Evolutionary conservation across 2,329 filamentous ascomycete genomes (phyloP), one percentile per base, ranked within the genome.

Genomic region (Cercospora janseana): DNA sequence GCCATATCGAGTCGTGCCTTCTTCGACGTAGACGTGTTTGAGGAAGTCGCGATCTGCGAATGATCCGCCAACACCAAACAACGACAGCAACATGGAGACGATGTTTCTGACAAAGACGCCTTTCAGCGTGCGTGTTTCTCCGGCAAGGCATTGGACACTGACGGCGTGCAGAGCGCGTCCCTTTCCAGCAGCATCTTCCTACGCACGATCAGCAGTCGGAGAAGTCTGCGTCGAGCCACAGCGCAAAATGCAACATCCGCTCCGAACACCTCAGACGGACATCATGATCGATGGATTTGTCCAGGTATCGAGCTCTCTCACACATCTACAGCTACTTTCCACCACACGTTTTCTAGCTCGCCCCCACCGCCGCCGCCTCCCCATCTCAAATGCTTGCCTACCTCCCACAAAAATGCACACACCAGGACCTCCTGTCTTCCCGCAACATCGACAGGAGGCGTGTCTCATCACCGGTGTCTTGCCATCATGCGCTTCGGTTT

Each of bases 381-480:
- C 54, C 47, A 47, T 47, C 41, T 52, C 46, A 35, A 52, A 46
- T 46, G 44, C 57, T 62, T 62, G 60, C 54, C 55, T 59, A 59
- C 57, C 55, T 57, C 55, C 57, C 47, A 41, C 49, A 45, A 37
- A n/a, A 42, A 44, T 48, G 50, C 50, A 45, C 48, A 38, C 44
- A 46, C 43, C 43, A 32, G 18, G 26, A 20, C 38, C 27, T 18
- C 34, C n/a, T 34, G 40, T 42, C 34, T 46, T 46, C 20, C 32
- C 23, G 41, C 46, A 47, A 59, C 57, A 61, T 61, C 57, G 50
- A 60, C 59, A 27, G 58, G 44, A n/a, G n/a, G n/a, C n/a, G 46
- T 44, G 51, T 46, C 45, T 51, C 54, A 51, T 52, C 54, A 52
- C 56, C 53, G 52, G 58, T 51, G 52, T 51, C 42, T 48, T 48